Percentiles rank a stretch among this genome's conserved stretches.
These are phyloP conservation scores for Beauveria australis DNA, from an alignment of 2,329 filamentous ascomycete species.

Conservation along the genomic window DNA sequence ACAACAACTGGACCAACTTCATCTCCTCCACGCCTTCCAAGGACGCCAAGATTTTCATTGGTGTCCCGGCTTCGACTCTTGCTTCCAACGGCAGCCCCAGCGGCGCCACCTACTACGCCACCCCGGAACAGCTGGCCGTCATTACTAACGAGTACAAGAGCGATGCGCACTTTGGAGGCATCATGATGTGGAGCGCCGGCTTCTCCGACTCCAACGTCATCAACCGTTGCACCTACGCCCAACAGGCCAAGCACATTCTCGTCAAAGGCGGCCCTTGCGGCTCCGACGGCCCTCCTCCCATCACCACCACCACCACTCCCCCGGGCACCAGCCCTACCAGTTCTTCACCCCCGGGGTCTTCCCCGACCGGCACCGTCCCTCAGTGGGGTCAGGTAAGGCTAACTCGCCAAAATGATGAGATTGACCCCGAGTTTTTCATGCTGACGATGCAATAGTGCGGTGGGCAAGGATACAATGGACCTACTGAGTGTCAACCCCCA, in stretches of 20 bases:
- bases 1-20: slow-evolving; percentile 19
- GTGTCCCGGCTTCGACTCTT: slow-evolving; percentile 22
- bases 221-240: slow-evolving; percentile 33
- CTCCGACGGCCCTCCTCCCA: slow-evolving; percentile 1
- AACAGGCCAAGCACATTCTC: slow-evolving; percentile 30
- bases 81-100: slow-evolving; percentile 25
- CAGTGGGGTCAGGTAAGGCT: slow-evolving; percentile 12
- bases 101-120: slow-evolving; percentile 27
- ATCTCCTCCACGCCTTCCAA: slow-evolving; percentile 19
- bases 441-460: slow-evolving; percentile 4
- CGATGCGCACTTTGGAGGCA: slow-evolving; percentile 25
- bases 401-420: background rate
- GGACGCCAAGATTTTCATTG: slow-evolving; percentile 22
- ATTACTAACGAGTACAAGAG: slow-evolving; percentile 22
- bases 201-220: slow-evolving; percentile 27
- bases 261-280: slow-evolving; percentile 10
- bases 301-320: background rate
- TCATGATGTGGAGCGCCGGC: slow-evolving; percentile 35
- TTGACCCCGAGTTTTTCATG: background rate
- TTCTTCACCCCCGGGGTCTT: slow-evolving; percentile 4
- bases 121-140: slow-evolving; percentile 22
- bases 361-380: background rate
- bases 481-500: slow-evolving; percentile 3
- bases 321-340: background rate
- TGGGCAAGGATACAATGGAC: slow-evolving; percentile 6